These are phyloP conservation scores for Diddensiella santjacobensis DNA, from an alignment of 805 yeast species.

Conservation along the genomic window DNA sequence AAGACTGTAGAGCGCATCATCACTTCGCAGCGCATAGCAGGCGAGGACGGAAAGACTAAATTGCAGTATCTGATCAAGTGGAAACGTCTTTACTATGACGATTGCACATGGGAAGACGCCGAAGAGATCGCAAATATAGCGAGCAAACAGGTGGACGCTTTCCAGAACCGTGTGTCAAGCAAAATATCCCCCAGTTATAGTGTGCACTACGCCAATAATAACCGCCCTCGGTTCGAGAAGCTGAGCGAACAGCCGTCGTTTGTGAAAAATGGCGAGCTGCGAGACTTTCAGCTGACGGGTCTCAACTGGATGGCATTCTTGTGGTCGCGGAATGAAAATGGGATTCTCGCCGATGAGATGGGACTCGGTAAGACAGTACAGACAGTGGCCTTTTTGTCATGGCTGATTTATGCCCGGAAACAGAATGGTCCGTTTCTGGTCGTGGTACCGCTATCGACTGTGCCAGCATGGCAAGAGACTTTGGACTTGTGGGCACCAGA, in stretches of 20 bases:
- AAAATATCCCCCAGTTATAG: constrained; percentile 80
- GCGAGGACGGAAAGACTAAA: constrained; percentile 56
- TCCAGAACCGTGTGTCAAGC: constrained; percentile 74
- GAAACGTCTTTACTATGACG: constrained; percentile 90
- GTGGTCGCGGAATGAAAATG: constrained; percentile 97
- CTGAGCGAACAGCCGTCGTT: constrained; percentile 81
- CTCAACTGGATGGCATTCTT: constrained; percentile 99
- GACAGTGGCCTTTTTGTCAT: constrained; percentile 88
- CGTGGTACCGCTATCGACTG: constrained; percentile 92
- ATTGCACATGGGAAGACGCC: constrained; percentile 96
- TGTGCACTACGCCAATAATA: constrained; percentile 62
- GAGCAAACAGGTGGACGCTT: constrained; percentile 78
- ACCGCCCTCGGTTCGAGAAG: constrained; percentile 87
- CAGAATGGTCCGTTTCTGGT: constrained; percentile 97
- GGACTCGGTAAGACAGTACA: constrained; percentile 98
- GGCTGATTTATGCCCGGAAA: constrained; percentile 92
- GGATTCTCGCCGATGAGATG: constrained; percentile 98
- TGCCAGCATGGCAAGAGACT: constrained; percentile 99
- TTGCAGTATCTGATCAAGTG: constrained; percentile 87
- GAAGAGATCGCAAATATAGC: constrained; percentile 78
- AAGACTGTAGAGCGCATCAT: constrained; percentile 87
- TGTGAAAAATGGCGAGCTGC: constrained; percentile 82
- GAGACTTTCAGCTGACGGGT: constrained; percentile 98
- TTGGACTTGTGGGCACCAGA: constrained; percentile 98
- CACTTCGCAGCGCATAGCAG: constrained; percentile 63